A percentile compares a stretch with the other conserved stretches of the same genome.
phyloP scores from a whole-genome alignment of 2,329 filamentous ascomycete species.

The Fusarium newnesense region DNA sequence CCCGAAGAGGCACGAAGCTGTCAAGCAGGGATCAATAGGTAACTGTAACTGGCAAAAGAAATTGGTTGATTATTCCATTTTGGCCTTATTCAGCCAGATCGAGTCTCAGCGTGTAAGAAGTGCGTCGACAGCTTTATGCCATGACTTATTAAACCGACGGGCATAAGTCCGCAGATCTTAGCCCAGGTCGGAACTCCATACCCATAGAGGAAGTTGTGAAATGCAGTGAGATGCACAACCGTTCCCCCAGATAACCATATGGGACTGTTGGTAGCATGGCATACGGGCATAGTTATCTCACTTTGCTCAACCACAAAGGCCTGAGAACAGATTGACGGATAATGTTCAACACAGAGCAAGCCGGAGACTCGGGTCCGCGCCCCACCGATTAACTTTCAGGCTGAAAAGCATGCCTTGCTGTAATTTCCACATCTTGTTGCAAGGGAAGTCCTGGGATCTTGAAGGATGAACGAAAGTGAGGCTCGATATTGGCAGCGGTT shows the following conservation, averaged over 20 bases:
- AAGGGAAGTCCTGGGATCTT: conserved; percentile 36
- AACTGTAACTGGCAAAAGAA: conserved; percentile 18
- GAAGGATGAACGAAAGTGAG: conserved; percentile 27
- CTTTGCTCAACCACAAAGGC: not conserved
- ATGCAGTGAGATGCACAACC: conserved; percentile 13
- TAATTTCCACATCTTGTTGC: conserved; percentile 26
- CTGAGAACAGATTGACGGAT: not conserved
- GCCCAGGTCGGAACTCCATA: not conserved
- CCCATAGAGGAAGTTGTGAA: conserved; percentile 8
- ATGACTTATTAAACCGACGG: not conserved
- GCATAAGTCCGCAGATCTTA: conserved; percentile 9
- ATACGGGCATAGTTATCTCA: conserved; percentile 5
- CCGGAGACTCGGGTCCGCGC: conserved; percentile 30
- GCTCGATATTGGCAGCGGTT: conserved; percentile 16
- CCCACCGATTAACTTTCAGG: conserved; percentile 26
- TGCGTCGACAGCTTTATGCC: conserved; percentile 8
- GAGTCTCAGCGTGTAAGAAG: conserved; percentile 18
- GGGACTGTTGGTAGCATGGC: not conserved
- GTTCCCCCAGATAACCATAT: conserved; percentile 2
- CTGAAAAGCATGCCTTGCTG: conserved; percentile 23
- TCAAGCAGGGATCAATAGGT: conserved; percentile 15
- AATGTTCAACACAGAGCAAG: conserved; percentile 16
- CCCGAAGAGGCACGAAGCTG: conserved; percentile 14
- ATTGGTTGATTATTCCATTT: conserved; percentile 10
- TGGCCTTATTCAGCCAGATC: conserved; percentile 8